Evolutionary conservation across 2,329 filamentous ascomycete genomes (phyloP).

Genomic region (Paraphoma sp.): DNA sequence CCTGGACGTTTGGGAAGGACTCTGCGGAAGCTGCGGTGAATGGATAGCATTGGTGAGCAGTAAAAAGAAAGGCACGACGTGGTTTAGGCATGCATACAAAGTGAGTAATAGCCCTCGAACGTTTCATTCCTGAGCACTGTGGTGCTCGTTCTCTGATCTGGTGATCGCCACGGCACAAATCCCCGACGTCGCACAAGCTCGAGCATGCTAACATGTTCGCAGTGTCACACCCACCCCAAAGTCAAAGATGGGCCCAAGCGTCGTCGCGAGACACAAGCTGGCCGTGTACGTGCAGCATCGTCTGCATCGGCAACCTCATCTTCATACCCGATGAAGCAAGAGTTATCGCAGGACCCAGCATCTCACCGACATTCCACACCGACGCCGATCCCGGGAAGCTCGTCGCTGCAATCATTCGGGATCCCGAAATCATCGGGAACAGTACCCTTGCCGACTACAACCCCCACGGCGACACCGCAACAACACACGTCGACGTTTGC

Average conservation of each 20-base stretch:
- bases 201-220: conserved; percentile 29
- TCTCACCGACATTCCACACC: conserved; percentile 40
- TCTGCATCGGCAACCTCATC: conserved; percentile 43
- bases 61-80: conserved; percentile 92
- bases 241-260: conserved; percentile 52
- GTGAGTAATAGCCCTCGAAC: conserved; percentile 53
- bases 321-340: conserved; percentile 42
- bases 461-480: conserved; percentile 26
- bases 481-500: conserved; percentile 24
- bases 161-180: not conserved
- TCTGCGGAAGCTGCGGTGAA: conserved; percentile 79
- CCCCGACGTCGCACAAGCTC: conserved; percentile 14
- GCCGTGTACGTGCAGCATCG: conserved; percentile 44
- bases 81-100: conserved; percentile 91
- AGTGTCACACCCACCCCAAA: conserved; percentile 54
- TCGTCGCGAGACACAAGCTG: conserved; percentile 49
- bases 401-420: conserved; percentile 31
- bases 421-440: conserved; percentile 27
- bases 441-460: conserved; percentile 23
- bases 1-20: conserved; percentile 80
- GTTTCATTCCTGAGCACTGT: conserved; percentile 11
- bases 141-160: conserved; percentile 6
- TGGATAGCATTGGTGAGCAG: conserved; percentile 84
- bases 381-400: conserved; percentile 31
- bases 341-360: conserved; percentile 28